These are phyloP conservation scores for Nicotiana obtusifolia DNA, from an alignment of 257 asterid genomes.

Conservation along the genomic window DNA sequence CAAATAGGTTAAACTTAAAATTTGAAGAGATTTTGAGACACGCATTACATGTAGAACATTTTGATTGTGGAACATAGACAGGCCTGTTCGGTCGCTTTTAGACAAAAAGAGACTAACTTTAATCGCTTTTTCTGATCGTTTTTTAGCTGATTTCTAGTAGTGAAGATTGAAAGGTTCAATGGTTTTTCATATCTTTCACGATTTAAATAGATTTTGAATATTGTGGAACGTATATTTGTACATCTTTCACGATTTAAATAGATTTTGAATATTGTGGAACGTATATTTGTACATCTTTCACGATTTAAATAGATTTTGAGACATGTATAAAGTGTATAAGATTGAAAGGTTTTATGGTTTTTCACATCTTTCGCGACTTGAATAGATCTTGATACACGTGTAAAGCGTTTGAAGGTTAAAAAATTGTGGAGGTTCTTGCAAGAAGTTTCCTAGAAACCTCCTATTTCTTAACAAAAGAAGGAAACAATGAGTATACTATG, in stretches of 20 bases:
- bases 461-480: background rate
- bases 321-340: background rate
- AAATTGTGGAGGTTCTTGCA: background rate
- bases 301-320: background rate
- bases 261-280: too few relatives aligned
- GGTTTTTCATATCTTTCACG: too few relatives aligned
- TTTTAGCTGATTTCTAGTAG: too few relatives aligned
- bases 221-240: background rate
- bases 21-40: background rate
- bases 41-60: background rate
- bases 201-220: too few relatives aligned
- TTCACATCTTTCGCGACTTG: background rate
- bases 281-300: background rate
- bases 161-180: too few relatives aligned
- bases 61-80: too few relatives aligned
- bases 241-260: too few relatives aligned
- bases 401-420: background rate
- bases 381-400: background rate
- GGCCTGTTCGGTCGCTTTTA: too few relatives aligned
- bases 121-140: too few relatives aligned
- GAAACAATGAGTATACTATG: background rate
- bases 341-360: background rate
- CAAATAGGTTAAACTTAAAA: background rate
- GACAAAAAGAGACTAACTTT: too few relatives aligned
- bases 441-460: constrained; percentile 26